Evolutionary conservation across 306 rosid species (phyloP).

Genomic region (Hippophae rhamnoides): DNA sequence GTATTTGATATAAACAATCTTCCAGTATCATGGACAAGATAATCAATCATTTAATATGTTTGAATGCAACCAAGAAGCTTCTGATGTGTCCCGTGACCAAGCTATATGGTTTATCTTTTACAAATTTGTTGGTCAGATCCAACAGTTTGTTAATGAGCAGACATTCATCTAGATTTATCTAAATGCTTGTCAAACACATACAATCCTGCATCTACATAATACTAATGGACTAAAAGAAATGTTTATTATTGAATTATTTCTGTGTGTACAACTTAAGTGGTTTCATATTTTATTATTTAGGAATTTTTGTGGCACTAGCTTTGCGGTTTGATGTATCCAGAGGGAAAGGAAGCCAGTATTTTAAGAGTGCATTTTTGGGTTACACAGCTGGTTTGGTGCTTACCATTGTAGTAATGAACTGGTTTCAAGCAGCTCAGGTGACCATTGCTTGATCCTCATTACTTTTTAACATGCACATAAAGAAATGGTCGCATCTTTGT

Average conservation of each 20-base stretch:
- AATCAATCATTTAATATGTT: slow-evolving; percentile 1
- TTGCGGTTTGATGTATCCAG: slow-evolving; percentile 92
- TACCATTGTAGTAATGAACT: slow-evolving; percentile 91
- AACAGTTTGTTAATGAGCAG: not conserved
- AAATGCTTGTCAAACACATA: not conserved
- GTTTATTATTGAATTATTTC: not conserved
- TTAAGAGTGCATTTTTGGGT: slow-evolving; percentile 90
- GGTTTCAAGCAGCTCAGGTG: slow-evolving; percentile 99
- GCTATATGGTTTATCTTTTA: not conserved
- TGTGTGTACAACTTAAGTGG: not conserved
- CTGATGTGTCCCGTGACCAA: not conserved
- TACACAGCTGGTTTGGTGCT: slow-evolving; percentile 71
- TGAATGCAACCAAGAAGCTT: slow-evolving; percentile 1
- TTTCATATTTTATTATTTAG: slow-evolving; percentile 26
- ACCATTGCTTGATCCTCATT: slow-evolving; percentile 21
- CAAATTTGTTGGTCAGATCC: not conserved
- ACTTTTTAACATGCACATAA: slow-evolving; percentile 1
- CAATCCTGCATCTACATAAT: slow-evolving; percentile 3
- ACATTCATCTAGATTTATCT: not conserved
- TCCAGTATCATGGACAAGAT: not conserved
- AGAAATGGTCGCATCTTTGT: slow-evolving; percentile 1
- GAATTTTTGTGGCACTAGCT: slow-evolving; percentile 95
- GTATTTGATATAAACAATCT: not conserved
- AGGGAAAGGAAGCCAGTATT: slow-evolving; percentile 72
- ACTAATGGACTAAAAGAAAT: not conserved